Conservation (phyloP, 306 rosid genomes). For the Crotalaria pallida region DNA sequence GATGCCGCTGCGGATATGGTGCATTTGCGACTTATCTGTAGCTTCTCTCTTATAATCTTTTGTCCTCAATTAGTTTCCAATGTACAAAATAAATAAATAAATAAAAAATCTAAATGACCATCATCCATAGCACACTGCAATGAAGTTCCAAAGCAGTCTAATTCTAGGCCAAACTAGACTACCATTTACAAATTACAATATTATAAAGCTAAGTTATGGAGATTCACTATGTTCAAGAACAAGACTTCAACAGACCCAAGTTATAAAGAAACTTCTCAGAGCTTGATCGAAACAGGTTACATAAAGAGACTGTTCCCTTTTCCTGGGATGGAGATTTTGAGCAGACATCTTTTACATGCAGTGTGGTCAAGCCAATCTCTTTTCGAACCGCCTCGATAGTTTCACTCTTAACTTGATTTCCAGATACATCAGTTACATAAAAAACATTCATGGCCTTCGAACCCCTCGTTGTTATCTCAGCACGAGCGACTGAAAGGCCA, state of each 20-base stretch:
- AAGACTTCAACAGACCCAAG: slow-evolving; percentile 81
- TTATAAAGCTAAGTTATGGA: neutral
- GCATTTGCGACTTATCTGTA: too few species aligned
- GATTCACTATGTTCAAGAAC: slow-evolving; percentile 39
- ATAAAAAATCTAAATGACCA: slow-evolving; percentile 22
- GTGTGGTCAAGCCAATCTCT: slow-evolving; percentile 71
- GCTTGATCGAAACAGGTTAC: slow-evolving; percentile 64
- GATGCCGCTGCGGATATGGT: too few species aligned
- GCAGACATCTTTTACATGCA: slow-evolving; percentile 53
- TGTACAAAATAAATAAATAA: too few species aligned
- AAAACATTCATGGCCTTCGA: slow-evolving; percentile 77
- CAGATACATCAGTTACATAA: slow-evolving; percentile 80
- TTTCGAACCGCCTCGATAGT: slow-evolving; percentile 83
- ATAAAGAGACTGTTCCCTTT: slow-evolving; percentile 58
- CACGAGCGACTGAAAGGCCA: slow-evolving; percentile 82
- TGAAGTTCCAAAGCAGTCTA: slow-evolving; percentile 28
- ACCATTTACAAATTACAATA: slow-evolving; percentile 33
- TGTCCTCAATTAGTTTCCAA: too few species aligned
- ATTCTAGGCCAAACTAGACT: slow-evolving; percentile 29
- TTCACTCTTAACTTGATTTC: slow-evolving; percentile 72
- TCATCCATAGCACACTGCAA: slow-evolving; percentile 22
- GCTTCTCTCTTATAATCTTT: too few species aligned
- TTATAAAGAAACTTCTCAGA: slow-evolving; percentile 87
- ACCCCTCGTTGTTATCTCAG: slow-evolving; percentile 85
- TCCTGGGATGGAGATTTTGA: slow-evolving; percentile 51